Evolutionary conservation across 140 eudicot genomes (phyloP), one percentile per base, ranked within the genome.

Genomic region (Bidens hawaiensis): DNA sequence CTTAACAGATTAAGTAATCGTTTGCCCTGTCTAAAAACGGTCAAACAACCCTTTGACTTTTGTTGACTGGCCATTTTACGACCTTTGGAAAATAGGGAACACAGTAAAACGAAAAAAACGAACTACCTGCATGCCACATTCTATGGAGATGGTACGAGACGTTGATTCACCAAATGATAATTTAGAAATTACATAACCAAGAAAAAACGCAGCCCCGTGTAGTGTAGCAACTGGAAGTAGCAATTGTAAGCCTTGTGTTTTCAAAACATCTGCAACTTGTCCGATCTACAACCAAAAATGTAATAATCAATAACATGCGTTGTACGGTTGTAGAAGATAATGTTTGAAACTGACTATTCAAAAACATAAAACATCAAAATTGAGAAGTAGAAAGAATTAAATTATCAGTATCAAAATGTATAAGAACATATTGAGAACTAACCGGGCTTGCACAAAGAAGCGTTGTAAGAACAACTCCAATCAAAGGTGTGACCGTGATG

Each of bases 381-480:
- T n/a, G n/a, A n/a, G 2, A 31, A 19, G 16, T 33, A 1, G 1
- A 2, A 17, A 58, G 31, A 33, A 27, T n/a, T 3, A 16, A 4
- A 58, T 58, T 34, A 60, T 22, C 12, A 36, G 30, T 33, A 17
- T 24, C 7, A 43, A 62, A 22, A 4, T 6, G 21, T 23, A 36
- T 15, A 30, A 12, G 52, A 3, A 0, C 23, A 27, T 12, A 65
- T 16, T 16, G 30, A 54, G 68, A 54, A 81, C 97, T 88, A 83
- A 93, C 99, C 40, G 99, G 99, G 58, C 99, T 93, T 16, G 99
- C 99, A 81, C 97, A 93, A 53, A 93, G 97, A 71, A 88, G 95
- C 45, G 99, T 93, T 25, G 99, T 93, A 41, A 93, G 86, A 16
- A 93, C 72, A 76, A 93, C 99, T 43, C 99, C 99, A 24, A 93